phyloP scores from a whole-genome alignment of 2,329 filamentous ascomycete genomes.

The Nigrospora osmanthi region DNA sequence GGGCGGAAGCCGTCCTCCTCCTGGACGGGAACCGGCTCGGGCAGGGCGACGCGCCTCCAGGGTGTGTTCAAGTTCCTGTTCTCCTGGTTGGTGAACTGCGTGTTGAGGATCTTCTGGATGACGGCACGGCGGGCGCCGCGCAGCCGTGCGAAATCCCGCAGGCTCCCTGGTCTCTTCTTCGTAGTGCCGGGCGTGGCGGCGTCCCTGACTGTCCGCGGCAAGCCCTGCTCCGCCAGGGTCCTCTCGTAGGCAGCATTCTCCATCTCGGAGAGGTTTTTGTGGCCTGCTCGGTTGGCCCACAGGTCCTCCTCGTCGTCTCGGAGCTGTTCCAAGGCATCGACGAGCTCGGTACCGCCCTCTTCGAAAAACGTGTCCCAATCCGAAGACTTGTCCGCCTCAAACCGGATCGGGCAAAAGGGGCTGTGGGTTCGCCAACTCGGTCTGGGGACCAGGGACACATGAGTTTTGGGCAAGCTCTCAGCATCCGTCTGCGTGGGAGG shows the following conservation, averaged over 20 bases:
- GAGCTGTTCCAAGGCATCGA: too few species aligned
- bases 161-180: neutral
- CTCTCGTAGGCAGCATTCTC: neutral
- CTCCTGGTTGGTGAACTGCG: slow-evolving; percentile 25
- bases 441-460: too few species aligned
- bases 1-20: slow-evolving; percentile 13
- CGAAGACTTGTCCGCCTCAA: too few species aligned
- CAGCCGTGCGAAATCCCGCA: slow-evolving; percentile 9
- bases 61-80: slow-evolving; percentile 26
- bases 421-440: too few species aligned
- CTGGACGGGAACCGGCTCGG: slow-evolving; percentile 15
- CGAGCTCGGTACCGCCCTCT: too few species aligned
- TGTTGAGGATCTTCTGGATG: slow-evolving; percentile 32
- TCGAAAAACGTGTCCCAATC: too few species aligned
- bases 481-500: slow-evolving; percentile 1
- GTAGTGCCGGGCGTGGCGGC: neutral
- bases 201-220: neutral
- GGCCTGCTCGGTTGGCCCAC: too few species aligned
- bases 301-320: too few species aligned
- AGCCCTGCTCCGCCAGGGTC: neutral
- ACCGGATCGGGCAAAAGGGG: too few species aligned
- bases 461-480: too few species aligned
- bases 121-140: slow-evolving; percentile 37
- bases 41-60: slow-evolving; percentile 28
- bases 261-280: neutral